Evolutionary conservation across 352 stramenopile species (phyloP), one percentile per base, ranked within the genome.

Genomic region (Phytophthora ohioensis): DNA sequence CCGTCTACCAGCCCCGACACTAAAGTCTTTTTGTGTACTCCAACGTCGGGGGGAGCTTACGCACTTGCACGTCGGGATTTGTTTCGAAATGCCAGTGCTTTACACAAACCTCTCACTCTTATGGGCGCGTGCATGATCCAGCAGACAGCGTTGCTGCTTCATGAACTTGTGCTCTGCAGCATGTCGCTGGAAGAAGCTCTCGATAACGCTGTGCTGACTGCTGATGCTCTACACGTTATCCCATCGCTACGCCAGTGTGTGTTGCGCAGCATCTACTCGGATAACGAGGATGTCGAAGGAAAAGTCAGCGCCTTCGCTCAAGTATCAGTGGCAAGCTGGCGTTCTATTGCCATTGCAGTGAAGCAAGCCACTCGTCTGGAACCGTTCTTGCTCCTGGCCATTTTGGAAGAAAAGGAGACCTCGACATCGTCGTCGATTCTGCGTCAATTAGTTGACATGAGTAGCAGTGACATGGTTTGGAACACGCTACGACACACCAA

Each of bases 61-160:
- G 21, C 45, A 4, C 42, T 35, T 15, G 52, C 63, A 7, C 67
- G 67, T 59, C 57, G 32, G 7, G 57, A 76, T 12, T 48, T 76
- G 49, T 54, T 62, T 6, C 46, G 21, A 35, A 56, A 21, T 45
- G n/a, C 35, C 27, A 63, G 15, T 36, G 41, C 57, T n/a, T n/a
- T n/a, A 13, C 15, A 12, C 31, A 76, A 74, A 21, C 17, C 57
- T n/a, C 54, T 80, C 15, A 52, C 58, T 31, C 61, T 82, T 2
- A 68, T 75, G 56, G 75, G 75, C 1, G 64, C 52, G 13, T 82
- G 75, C 35, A 73, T 82, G 75, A 57, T 55, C 1, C 75, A 82
- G 46, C 75, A 82, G 46, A 76, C 75, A 39, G 57, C 38, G 6
- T 49, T 82, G 38, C 35, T 82, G 9, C 27, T 82, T 27, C 54